phyloP scores from a whole-genome alignment of 768 basidiomycete genomes.

The Coprinopsis strossmayeri region DNA sequence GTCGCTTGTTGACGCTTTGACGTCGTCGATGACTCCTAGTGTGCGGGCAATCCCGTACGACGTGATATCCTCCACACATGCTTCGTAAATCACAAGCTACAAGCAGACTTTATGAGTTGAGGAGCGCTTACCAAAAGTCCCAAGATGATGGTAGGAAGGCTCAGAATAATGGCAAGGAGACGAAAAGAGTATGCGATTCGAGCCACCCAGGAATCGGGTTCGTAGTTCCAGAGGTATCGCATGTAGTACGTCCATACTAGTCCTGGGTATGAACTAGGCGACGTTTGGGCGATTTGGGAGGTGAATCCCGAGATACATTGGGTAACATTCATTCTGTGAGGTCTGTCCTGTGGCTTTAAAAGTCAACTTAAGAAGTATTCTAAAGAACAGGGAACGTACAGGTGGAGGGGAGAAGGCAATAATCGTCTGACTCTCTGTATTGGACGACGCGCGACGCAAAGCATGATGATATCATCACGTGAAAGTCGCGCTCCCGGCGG shows the following conservation, averaged over 20 bases:
- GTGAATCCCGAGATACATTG: conserved; percentile 24
- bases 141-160: conserved; percentile 55
- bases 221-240: conserved; percentile 57
- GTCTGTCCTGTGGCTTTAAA: too few species aligned
- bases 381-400: neutral
- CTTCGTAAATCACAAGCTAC: conserved; percentile 8
- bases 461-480: too few species aligned
- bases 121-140: conserved; percentile 48
- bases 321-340: conserved; percentile 26
- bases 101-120: conserved; percentile 6
- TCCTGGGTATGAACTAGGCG: conserved; percentile 31
- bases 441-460: too few species aligned
- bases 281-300: conserved; percentile 20
- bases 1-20: conserved; percentile 69
- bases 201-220: conserved; percentile 60
- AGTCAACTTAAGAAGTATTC: too few species aligned
- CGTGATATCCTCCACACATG: conserved; percentile 54
- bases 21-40: conserved; percentile 68
- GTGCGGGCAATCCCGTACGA: conserved; percentile 82
- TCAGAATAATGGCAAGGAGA: conserved; percentile 55
- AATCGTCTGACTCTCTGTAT: neutral
- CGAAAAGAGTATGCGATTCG: conserved; percentile 58
- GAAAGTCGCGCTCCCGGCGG: neutral
- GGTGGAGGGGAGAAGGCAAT: neutral
- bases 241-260: conserved; percentile 56